Evolutionary conservation across 2,329 filamentous ascomycete genomes (phyloP).

Genomic region (Davidsoniella eucalypti): DNA sequence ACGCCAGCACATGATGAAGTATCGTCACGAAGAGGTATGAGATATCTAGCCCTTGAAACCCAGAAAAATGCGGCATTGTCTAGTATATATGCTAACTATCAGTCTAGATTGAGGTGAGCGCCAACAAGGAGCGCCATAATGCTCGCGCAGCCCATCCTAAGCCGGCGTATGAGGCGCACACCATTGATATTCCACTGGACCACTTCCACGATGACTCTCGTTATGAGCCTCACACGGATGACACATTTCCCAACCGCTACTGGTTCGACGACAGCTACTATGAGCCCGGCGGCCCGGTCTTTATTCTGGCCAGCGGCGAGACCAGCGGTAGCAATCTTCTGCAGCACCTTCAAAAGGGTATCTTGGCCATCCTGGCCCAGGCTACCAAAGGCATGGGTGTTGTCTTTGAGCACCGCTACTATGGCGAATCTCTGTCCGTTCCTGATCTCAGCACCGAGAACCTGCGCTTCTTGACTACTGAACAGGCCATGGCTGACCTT

Average conservation of each 20-base stretch:
- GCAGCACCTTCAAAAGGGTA: conserved; percentile 59
- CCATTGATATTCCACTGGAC: conserved; percentile 37
- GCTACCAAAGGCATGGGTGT: conserved; percentile 62
- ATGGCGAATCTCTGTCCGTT: conserved; percentile 58
- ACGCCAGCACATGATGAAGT: neutral
- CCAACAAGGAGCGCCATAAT: no score
- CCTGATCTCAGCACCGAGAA: conserved; percentile 49
- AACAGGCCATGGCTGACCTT: conserved; percentile 66
- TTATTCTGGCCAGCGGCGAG: conserved; percentile 61
- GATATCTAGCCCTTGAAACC: no score
- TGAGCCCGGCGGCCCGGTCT: conserved; percentile 60
- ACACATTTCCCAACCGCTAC: conserved; percentile 55
- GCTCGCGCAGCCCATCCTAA: neutral
- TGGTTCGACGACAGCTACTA: conserved; percentile 72
- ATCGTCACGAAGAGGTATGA: neutral
- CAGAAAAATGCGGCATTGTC: no score
- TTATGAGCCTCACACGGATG: conserved; percentile 62
- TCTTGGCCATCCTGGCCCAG: conserved; percentile 52
- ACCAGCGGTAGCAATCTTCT: conserved; percentile 45
- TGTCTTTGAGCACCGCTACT: conserved; percentile 76
- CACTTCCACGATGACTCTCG: conserved; percentile 67
- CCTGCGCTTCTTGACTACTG: conserved; percentile 66
- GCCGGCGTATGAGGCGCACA: conserved; percentile 23
- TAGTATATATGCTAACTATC: no score
- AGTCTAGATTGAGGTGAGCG: no score